Evolutionary conservation across 106 monocot species (phyloP).

Genomic region (Platanthera zijinensis): DNA sequence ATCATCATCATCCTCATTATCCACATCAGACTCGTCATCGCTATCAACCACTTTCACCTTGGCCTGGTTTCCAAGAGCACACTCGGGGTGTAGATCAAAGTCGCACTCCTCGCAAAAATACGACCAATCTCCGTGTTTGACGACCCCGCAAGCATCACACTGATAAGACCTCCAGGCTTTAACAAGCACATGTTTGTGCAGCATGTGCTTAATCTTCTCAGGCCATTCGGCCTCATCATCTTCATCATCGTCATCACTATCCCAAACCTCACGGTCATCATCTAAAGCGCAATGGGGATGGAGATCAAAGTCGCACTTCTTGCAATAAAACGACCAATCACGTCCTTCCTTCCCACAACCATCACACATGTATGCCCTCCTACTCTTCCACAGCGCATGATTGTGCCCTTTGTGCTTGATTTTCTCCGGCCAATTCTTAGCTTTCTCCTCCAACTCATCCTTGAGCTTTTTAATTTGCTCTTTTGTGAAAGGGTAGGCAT

Average conservation of each 20-base stretch:
- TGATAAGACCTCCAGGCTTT: slow-evolving; percentile 11
- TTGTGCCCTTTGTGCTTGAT: slow-evolving; percentile 22
- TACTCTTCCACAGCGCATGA: slow-evolving; percentile 23
- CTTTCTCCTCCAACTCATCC: slow-evolving; percentile 25
- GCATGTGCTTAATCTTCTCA: slow-evolving; percentile 23
- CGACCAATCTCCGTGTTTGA: slow-evolving; percentile 22
- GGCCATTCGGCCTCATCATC: slow-evolving; percentile 18
- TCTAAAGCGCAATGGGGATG: slow-evolving; percentile 40
- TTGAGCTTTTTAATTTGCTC: slow-evolving; percentile 33
- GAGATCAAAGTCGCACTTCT: slow-evolving; percentile 35
- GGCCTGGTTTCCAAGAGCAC: slow-evolving; percentile 22
- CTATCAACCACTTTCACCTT: not conserved
- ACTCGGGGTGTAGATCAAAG: slow-evolving; percentile 40
- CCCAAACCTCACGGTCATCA: not conserved
- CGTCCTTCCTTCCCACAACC: slow-evolving; percentile 11
- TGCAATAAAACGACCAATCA: slow-evolving; percentile 39
- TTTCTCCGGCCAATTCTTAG: slow-evolving; percentile 33
- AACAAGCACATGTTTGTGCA: slow-evolving; percentile 32
- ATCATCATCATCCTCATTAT: not conserved
- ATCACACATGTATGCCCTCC: slow-evolving; percentile 23
- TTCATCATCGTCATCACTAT: not conserved
- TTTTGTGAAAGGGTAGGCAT: slow-evolving; percentile 54
- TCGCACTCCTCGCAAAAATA: slow-evolving; percentile 35
- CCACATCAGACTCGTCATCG: slow-evolving; percentile 2
- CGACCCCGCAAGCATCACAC: slow-evolving; percentile 25